Percentiles rank a stretch among this genome's conserved stretches.
Evolutionary conservation across 1,284 basidiomycete genomes (phyloP).

Genomic region (Trichosporon coremiiforme): DNA sequence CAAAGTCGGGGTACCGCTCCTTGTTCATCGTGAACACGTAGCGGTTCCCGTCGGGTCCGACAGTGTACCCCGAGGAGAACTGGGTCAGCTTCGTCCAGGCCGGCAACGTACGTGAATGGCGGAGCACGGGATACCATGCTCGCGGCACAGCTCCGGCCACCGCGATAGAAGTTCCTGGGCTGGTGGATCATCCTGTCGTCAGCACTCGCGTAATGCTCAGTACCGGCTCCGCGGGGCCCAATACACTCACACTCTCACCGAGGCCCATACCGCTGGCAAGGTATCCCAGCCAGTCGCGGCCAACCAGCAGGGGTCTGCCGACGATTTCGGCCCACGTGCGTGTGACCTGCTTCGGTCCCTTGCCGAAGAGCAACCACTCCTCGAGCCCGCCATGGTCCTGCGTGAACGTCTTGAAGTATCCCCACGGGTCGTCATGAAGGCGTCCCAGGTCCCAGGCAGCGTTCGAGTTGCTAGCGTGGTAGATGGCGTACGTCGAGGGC

Average conservation of each 20-base stretch:
- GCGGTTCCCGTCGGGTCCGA: slow-evolving; percentile 52
- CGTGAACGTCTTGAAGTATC: slow-evolving; percentile 55
- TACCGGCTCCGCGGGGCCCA: not conserved
- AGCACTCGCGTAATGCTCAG: not conserved
- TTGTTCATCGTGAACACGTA: slow-evolving; percentile 58
- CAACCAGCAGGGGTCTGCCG: slow-evolving; percentile 53
- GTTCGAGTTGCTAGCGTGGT: slow-evolving; percentile 55
- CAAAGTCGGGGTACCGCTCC: slow-evolving; percentile 57
- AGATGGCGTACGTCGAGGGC: slow-evolving; percentile 54
- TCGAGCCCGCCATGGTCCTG: slow-evolving; percentile 57
- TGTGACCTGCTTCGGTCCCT: slow-evolving; percentile 49
- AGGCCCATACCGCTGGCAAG: slow-evolving; percentile 56
- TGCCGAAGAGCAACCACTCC: slow-evolving; percentile 55
- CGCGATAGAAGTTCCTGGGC: slow-evolving; percentile 56
- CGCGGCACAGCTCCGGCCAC: slow-evolving; percentile 56
- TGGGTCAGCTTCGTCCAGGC: slow-evolving; percentile 22
- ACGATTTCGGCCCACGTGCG: slow-evolving; percentile 51
- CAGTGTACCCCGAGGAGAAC: slow-evolving; percentile 57
- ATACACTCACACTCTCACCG: slow-evolving; percentile 47
- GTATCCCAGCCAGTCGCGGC: slow-evolving; percentile 57
- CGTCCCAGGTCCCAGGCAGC: slow-evolving; percentile 56
- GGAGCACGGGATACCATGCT: slow-evolving; percentile 57
- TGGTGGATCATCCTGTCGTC: slow-evolving; percentile 48
- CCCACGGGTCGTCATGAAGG: slow-evolving; percentile 56
- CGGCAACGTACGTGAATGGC: slow-evolving; percentile 44